Percentiles rank a stretch among this genome's conserved stretches.
phyloP scores from a whole-genome alignment of 257 asterid species.

The Osmanthus fragrans region DNA sequence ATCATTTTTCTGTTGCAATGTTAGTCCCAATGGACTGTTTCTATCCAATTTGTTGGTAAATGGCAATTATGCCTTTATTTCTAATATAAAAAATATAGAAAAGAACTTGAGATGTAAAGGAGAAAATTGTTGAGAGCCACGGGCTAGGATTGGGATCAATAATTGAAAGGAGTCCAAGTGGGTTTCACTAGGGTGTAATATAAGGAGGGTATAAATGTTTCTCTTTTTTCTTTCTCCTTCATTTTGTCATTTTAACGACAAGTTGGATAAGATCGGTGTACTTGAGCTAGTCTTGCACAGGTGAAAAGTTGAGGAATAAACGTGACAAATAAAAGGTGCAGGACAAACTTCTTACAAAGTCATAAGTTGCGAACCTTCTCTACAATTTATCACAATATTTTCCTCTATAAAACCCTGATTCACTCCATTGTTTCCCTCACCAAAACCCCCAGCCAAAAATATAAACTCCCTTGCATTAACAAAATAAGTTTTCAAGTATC shows the following conservation, averaged over 20 bases:
- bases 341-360: not conserved
- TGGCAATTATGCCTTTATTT: too few relatives aligned
- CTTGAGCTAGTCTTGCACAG: not conserved
- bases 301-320: not conserved
- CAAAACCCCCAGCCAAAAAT: not conserved
- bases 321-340: not conserved
- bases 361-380: not conserved
- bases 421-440: not conserved
- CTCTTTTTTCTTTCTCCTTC: not conserved
- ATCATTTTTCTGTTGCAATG: not conserved
- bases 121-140: too few relatives aligned
- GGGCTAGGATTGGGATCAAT: too few relatives aligned
- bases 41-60: too few relatives aligned
- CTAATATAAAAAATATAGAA: too few relatives aligned
- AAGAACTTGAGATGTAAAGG: too few relatives aligned
- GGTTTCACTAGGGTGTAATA: too few relatives aligned
- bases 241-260: not conserved
- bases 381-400: not conserved
- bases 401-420: not conserved
- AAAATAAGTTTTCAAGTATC: not conserved
- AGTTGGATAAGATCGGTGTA: not conserved
- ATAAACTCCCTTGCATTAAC: not conserved
- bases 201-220: too few relatives aligned
- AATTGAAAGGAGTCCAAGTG: too few relatives aligned
- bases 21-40: too few relatives aligned